Evolutionary conservation across 192 early-diverging fungal species (phyloP), one percentile per base, ranked within the genome.

Genomic region (Backusella australiensis): DNA sequence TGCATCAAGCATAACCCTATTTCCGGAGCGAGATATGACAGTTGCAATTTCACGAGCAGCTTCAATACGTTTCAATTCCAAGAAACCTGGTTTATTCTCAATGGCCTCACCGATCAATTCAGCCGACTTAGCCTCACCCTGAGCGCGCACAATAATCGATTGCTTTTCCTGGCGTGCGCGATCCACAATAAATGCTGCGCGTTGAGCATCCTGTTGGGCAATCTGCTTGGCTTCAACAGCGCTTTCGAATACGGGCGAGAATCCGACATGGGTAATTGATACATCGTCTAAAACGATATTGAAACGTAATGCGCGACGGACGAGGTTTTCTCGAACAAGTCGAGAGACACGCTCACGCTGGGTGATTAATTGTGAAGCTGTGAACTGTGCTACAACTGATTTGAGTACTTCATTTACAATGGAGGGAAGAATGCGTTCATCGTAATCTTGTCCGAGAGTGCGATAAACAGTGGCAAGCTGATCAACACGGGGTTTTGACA

Each of bases 151-250:
- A 86, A 99, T 97, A 67, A 96, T 96, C 49, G 95, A 96, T 86
- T 97, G 94, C 89, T 99, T 98, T 86, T 99, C 96, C 86, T 96
- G 94, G 80, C 89, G 94, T 11, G 97, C 96, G 34, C 92, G 90
- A 68, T 99, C 97, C 6, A 98, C 97, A 44, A 97, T 91, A 80
- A 93, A 99, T 34, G 94, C 93, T 44, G 96, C 97, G 36, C 96
- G 89, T 86, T 99, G 97, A 12, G 97, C 97, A 72, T 98, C 96
- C 85, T 99, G 97, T 84, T 99, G 97, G 29, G 97, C 96, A 88
- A 99, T 98, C 89, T 99, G 97, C 91, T 99, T 99, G 71, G 96
- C 96, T 84, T 99, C 97, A 15, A 98, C 97, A 32, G 96, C 95
- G 34, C 87, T 85, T 14, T 95, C 96, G 86, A 99, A 99, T 81